Percentiles rank a stretch among this genome's conserved stretches.
phyloP scores from a whole-genome alignment of 78 protist genomes.

The Protostelium mycophagum region DNA sequence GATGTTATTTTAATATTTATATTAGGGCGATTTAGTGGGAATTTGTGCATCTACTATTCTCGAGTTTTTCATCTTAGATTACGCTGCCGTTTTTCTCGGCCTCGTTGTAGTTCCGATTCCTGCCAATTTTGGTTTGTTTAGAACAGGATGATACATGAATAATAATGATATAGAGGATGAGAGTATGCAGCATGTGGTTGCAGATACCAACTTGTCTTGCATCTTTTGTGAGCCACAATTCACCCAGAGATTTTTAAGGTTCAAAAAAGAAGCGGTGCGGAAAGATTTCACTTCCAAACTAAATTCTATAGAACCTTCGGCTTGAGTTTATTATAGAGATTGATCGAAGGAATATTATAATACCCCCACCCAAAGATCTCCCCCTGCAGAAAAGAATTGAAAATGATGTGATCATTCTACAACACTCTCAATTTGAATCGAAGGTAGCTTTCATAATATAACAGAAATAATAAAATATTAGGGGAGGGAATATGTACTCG shows the following conservation, averaged over 20 bases:
- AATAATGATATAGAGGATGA: not conserved
- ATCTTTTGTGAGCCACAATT: not conserved
- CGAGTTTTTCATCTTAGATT: not conserved
- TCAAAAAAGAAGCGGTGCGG: not conserved
- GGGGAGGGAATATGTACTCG: not conserved
- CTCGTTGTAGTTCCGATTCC: not conserved
- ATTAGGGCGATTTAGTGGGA: not conserved
- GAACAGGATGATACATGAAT: not conserved
- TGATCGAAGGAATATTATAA: not conserved
- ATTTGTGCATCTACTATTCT: not conserved
- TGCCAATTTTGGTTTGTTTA: not conserved
- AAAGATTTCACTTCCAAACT: not conserved
- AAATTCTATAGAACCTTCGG: not conserved
- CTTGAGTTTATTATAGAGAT: not conserved
- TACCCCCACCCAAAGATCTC: not conserved
- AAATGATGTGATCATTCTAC: not conserved
- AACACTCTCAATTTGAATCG: not conserved
- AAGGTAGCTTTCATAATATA: not conserved
- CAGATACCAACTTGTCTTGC: not conserved
- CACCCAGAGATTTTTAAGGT: not conserved
- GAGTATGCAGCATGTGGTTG: not conserved
- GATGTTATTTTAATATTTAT: not conserved
- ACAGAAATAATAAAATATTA: not conserved
- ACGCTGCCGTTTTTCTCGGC: not conserved
- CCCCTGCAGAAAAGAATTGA: not conserved